phyloP scores from a whole-genome alignment of 1,284 basidiomycete species.

The Melampsora larici-populina region DNA sequence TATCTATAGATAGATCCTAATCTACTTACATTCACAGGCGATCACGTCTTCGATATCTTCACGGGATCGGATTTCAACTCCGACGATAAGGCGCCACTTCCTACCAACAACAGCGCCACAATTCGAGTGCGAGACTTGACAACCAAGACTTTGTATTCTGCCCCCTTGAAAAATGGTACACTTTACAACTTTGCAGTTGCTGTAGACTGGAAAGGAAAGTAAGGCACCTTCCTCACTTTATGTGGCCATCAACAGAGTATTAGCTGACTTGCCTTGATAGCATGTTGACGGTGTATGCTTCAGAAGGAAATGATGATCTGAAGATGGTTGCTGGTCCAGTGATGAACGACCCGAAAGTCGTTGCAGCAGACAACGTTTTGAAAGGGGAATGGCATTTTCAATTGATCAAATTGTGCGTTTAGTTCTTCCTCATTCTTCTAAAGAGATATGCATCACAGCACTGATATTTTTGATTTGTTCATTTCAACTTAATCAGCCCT shows the following conservation, averaged over 20 bases:
- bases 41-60: slow-evolving; percentile 21
- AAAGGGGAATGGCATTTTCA: slow-evolving; percentile 30
- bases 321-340: neutral
- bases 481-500: neutral
- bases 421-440: neutral
- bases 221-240: neutral
- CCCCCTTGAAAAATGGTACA: neutral
- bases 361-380: neutral
- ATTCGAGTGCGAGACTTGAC: slow-evolving; percentile 17
- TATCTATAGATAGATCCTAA: neutral
- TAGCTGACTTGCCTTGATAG: neutral
- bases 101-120: neutral
- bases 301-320: neutral
- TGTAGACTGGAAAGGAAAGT: slow-evolving; percentile 26
- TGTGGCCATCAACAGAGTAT: neutral
- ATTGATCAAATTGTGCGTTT: slow-evolving; percentile 9
- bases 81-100: neutral
- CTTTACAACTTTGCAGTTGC: slow-evolving; percentile 24
- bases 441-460: no score
- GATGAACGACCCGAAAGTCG: slow-evolving; percentile 14
- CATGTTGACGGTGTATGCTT: slow-evolving; percentile 11
- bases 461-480: neutral
- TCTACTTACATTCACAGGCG: neutral
- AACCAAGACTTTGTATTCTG: neutral
- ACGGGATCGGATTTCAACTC: slow-evolving; percentile 3